A percentile compares a stretch with the other conserved stretches of the same genome.
These are phyloP conservation scores for Aureobasidium namibiae DNA, from an alignment of 2,329 filamentous ascomycete species.

Conservation along the genomic window DNA sequence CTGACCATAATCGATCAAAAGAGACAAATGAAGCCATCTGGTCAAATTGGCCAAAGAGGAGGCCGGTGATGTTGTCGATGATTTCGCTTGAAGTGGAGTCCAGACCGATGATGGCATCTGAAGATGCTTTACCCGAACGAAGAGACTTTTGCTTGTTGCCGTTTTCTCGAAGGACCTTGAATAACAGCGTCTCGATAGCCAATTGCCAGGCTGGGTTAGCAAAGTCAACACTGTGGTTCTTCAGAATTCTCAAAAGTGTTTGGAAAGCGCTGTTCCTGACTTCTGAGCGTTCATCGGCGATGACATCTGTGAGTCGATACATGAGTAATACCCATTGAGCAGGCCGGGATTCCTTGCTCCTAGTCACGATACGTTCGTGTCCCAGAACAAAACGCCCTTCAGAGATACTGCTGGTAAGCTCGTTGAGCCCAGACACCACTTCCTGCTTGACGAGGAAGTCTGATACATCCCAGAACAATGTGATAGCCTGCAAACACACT, in stretches of 20 bases:
- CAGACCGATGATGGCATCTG: neutral
- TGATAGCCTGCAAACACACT: slow-evolving; percentile 63
- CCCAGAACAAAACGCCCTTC: slow-evolving; percentile 23
- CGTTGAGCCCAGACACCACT: slow-evolving; percentile 29
- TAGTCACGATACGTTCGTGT: slow-evolving; percentile 1
- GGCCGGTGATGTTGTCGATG: slow-evolving; percentile 60
- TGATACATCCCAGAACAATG: slow-evolving; percentile 92
- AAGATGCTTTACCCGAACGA: slow-evolving; percentile 15
- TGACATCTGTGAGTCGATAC: slow-evolving; percentile 61
- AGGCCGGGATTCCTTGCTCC: slow-evolving; percentile 47
- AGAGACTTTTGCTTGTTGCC: slow-evolving; percentile 1
- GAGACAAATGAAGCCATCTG: slow-evolving; percentile 57
- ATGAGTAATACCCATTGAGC: slow-evolving; percentile 74
- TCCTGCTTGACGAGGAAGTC: slow-evolving; percentile 62
- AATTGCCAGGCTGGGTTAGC: slow-evolving; percentile 73
- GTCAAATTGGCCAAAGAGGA: slow-evolving; percentile 70
- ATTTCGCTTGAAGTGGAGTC: slow-evolving; percentile 67
- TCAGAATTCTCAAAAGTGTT: slow-evolving; percentile 82
- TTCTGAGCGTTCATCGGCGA: slow-evolving; percentile 63
- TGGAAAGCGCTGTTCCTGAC: slow-evolving; percentile 83
- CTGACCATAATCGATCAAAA: slow-evolving; percentile 68
- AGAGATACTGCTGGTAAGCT: slow-evolving; percentile 30
- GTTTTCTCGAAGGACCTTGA: slow-evolving; percentile 55
- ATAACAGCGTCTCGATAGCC: slow-evolving; percentile 72
- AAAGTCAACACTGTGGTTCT: slow-evolving; percentile 78